phyloP scores from a whole-genome alignment of 2,329 filamentous ascomycete genomes.

The Pseudonectria buxi region DNA sequence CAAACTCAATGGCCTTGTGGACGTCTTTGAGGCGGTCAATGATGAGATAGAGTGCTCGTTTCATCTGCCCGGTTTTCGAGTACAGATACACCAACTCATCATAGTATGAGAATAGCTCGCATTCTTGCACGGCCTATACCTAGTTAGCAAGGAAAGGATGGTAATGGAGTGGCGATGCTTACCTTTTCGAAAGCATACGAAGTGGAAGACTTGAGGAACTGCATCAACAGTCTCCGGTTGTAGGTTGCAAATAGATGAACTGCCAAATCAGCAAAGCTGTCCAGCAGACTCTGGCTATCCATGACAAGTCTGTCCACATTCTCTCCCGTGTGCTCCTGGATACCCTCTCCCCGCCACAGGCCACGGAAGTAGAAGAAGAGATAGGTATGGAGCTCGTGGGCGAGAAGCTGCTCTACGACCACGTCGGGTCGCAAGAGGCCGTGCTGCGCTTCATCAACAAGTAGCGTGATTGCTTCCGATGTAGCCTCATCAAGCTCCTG shows the following conservation, averaged over 20 bases:
- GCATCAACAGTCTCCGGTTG: conserved; percentile 73
- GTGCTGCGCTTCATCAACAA: conserved; percentile 86
- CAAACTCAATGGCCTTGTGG: conserved; percentile 86
- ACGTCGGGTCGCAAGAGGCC: conserved; percentile 73
- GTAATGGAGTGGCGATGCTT: conserved; percentile 2
- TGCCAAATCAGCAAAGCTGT: conserved; percentile 80
- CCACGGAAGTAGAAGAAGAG: conserved; percentile 87
- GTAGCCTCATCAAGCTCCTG: conserved; percentile 73
- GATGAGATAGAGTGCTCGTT: conserved; percentile 84
- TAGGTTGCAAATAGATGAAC: conserved; percentile 82
- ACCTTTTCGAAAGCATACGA: conserved; percentile 81
- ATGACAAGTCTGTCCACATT: conserved; percentile 50
- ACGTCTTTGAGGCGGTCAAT: conserved; percentile 91
- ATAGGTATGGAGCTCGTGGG: conserved; percentile 62
- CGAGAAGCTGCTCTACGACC: conserved; percentile 72
- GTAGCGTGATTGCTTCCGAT: conserved; percentile 73
- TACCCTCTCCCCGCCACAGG: conserved; percentile 72
- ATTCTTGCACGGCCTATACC: conserved; percentile 60
- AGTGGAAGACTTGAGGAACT: conserved; percentile 77
- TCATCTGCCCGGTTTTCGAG: conserved; percentile 90
- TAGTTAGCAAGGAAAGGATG: not conserved
- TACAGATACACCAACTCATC: conserved; percentile 93
- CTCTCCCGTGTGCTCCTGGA: conserved; percentile 46
- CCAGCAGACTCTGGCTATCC: conserved; percentile 64
- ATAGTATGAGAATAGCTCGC: conserved; percentile 73